phyloP scores from a whole-genome alignment of 768 basidiomycete species.

The Lentinula edodes region DNA sequence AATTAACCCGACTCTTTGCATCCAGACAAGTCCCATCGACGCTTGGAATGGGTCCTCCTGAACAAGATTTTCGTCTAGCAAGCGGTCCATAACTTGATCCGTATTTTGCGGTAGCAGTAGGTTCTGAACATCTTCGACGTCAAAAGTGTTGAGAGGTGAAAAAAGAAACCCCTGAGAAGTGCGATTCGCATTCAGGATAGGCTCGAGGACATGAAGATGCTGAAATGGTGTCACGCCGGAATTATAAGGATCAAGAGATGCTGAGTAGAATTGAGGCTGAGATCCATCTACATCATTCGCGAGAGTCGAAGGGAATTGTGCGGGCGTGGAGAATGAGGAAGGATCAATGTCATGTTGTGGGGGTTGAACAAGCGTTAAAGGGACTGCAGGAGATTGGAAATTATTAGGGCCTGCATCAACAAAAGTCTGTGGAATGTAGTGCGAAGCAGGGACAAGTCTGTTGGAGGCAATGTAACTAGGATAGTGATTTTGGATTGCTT shows the following conservation, averaged over 20 bases:
- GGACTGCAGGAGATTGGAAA: neutral
- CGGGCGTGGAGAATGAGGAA: neutral
- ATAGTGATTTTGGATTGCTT: neutral
- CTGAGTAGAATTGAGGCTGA: neutral
- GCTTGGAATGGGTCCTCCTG: conserved; percentile 36
- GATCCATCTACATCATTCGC: neutral
- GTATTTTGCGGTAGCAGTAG: neutral
- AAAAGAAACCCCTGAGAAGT: neutral
- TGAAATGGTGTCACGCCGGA: conserved; percentile 20
- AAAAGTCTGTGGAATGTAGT: neutral
- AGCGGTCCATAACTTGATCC: conserved; percentile 18
- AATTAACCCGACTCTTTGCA: conserved; percentile 9
- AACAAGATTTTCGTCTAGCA: conserved; percentile 29
- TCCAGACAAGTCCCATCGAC: conserved; percentile 41
- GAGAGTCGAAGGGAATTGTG: neutral
- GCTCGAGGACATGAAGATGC: conserved; percentile 27
- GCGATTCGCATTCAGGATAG: conserved; percentile 10
- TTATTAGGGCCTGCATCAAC: neutral
- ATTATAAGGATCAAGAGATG: neutral
- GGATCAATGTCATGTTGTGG: neutral
- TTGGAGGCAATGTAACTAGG: neutral
- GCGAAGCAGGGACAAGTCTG: neutral
- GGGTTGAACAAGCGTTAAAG: neutral
- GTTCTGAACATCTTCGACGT: neutral
- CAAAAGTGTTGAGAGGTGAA: neutral